phyloP scores from a whole-genome alignment of 306 rosid genomes.

The Inga leiocalycina region DNA sequence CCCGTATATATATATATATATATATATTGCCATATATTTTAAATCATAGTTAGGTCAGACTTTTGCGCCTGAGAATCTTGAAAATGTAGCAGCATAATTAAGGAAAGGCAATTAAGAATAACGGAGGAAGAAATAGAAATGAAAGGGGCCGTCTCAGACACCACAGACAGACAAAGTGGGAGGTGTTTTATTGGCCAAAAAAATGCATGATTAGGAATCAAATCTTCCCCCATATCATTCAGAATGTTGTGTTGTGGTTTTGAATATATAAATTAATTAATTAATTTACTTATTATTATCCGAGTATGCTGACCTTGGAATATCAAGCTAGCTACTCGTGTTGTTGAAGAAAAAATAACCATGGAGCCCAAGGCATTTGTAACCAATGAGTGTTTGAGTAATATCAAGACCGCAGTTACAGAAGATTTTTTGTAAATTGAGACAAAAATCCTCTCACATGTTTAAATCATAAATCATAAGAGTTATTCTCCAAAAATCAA shows the following conservation, averaged over 20 bases:
- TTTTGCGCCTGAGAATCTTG: conserved; percentile 26
- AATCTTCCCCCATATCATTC: conserved; percentile 40
- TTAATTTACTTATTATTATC: not conserved
- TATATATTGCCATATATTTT: too few species aligned
- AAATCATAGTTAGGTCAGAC: conserved; percentile 24
- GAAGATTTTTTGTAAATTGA: too few species aligned
- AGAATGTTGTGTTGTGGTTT: conserved; percentile 19
- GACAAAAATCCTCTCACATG: too few species aligned
- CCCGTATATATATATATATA: not conserved
- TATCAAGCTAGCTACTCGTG: too few species aligned
- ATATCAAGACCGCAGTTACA: too few species aligned
- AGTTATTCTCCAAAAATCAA: too few species aligned
- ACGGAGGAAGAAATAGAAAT: too few species aligned
- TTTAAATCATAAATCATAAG: too few species aligned
- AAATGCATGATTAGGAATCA: conserved; percentile 34
- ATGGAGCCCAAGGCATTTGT: too few species aligned
- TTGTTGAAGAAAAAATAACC: too few species aligned
- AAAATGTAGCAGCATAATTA: conserved; percentile 2
- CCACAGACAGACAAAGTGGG: conserved; percentile 1
- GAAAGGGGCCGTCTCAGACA: conserved; percentile 13
- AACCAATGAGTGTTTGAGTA: too few species aligned
- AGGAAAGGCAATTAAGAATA: not conserved
- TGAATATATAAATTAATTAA: not conserved
- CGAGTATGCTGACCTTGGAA: not conserved
- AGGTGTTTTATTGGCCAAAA: conserved; percentile 16